phyloP scores from a whole-genome alignment of 176 grass and related monocot genomes.

The Aegilops longissima region DNA sequence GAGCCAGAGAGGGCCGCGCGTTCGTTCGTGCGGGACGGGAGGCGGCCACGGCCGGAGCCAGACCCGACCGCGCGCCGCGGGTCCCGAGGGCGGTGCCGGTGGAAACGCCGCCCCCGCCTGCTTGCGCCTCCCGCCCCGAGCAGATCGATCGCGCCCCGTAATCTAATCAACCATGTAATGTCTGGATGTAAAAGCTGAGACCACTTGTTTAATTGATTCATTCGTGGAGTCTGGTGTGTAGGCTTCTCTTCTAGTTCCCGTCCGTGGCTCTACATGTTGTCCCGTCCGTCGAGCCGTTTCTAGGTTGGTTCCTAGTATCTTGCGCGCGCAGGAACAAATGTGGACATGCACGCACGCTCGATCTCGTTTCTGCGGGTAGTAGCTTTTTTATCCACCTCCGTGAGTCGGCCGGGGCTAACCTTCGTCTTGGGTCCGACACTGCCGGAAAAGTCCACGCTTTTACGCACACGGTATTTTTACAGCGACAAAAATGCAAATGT shows the following conservation, averaged over 20 bases:
- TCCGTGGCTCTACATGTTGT: slow-evolving; percentile 34
- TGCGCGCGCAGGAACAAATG: background rate
- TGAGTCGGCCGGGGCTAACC: slow-evolving; percentile 9
- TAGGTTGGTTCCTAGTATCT: slow-evolving; percentile 34
- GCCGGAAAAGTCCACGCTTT: background rate
- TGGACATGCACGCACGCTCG: background rate
- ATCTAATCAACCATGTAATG: slow-evolving; percentile 20
- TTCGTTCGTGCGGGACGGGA: slow-evolving; percentile 6
- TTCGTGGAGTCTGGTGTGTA: background rate
- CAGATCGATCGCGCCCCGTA: background rate
- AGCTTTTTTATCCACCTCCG: background rate
- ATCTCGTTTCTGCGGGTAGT: background rate
- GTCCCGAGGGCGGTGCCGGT: slow-evolving; percentile 54
- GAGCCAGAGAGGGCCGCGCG: background rate
- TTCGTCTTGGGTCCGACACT: background rate
- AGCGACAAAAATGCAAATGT: background rate
- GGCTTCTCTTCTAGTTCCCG: background rate
- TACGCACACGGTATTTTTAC: background rate
- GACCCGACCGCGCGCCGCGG: slow-evolving; percentile 41
- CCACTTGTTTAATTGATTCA: background rate
- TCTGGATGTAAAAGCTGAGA: slow-evolving; percentile 28
- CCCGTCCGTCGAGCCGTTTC: slow-evolving; percentile 47
- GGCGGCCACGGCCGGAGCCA: slow-evolving; percentile 24
- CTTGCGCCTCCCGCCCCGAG: slow-evolving; percentile 32
- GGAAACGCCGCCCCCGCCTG: slow-evolving; percentile 33